Base-by-base conservation (phyloP, 164 flowering plant genomes). In the Vitis amurensis region DNA sequence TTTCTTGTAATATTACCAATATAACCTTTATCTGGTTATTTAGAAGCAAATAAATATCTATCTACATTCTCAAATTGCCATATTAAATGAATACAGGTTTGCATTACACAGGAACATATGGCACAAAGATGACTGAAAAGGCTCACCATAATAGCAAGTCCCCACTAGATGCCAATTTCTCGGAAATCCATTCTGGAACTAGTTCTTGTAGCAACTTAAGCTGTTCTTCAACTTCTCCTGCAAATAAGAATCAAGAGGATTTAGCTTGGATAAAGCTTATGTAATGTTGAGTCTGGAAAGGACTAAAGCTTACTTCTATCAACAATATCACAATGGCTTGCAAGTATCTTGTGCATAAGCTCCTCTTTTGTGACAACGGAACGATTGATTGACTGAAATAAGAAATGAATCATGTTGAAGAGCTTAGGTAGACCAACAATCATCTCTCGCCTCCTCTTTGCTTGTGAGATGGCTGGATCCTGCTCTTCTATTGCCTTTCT, bases 211-310 rank as follows among this genome's bases (percentile, higher is more conserved):
- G 49, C 71, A 89, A 66, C 47, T 68, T 75, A 17, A 91, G 81
- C 76, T 88, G 92, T 55, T 93, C 93, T 79, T 85, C 91, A 63
- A 84, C 83, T 74, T 93, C 98, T 61, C 79, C 98, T 82, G 76
- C 23, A 11, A 78, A 55, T 0, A 50, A 49, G 48, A 50, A 58
- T 13, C 72, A 66, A 3, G 14, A 61, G 19, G 10, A 56, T 50
- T 66, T 13, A 58, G 73, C 44, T 72, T 6, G 30, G 11, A 52
- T 47, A 31, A 61, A 67, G 15, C 29, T 57, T 71, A 50, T 64
- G 47, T 29, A 64, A 47, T 37, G 7, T 37, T 3, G 44, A 37
- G 7, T 37, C 9, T 2, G 1, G 23, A n/a, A 11, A 27, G 5
- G 10, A 9, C 10, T 11, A 2, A 52, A 16, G 23, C 86, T 85